phyloP scores from a whole-genome alignment of 352 stramenopile genomes.

The Globisporangium lucens region DNA sequence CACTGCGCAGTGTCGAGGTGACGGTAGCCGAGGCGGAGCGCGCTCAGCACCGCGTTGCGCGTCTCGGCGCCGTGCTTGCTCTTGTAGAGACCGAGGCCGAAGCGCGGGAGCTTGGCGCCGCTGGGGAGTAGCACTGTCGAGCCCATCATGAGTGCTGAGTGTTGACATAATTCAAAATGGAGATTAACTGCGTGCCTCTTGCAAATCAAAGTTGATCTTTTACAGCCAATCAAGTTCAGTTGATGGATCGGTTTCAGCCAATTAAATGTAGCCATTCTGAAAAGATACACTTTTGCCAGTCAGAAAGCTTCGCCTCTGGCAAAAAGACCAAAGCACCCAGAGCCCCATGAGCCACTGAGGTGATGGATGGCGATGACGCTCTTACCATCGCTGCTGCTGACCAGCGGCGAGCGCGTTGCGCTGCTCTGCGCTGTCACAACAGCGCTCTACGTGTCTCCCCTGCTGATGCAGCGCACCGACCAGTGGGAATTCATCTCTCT shows the following conservation, averaged over 20 bases:
- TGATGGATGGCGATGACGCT: not conserved
- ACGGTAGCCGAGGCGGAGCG: conserved; percentile 77
- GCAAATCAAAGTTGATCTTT: not conserved
- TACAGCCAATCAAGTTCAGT: not conserved
- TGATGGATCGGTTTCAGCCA: not conserved
- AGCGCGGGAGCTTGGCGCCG: conserved; percentile 34
- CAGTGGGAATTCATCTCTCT: conserved; percentile 48
- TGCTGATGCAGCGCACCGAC: not conserved
- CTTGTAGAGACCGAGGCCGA: conserved; percentile 57
- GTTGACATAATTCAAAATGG: not conserved
- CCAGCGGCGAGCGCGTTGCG: conserved; percentile 1
- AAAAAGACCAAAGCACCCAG: too few species aligned
- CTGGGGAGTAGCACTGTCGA: conserved; percentile 25
- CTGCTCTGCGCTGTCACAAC: not conserved
- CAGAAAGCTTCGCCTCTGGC: not conserved
- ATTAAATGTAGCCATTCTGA: not conserved
- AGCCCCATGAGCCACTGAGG: not conserved
- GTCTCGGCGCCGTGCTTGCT: conserved; percentile 44
- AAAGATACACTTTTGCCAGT: not conserved
- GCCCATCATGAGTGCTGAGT: not conserved
- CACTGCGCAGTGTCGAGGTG: conserved; percentile 88
- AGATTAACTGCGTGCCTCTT: not conserved
- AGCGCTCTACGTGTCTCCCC: conserved; percentile 1
- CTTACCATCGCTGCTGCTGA: conserved; percentile 1
- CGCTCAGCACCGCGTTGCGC: conserved; percentile 44